Conservation (phyloP, 2,329 filamentous ascomycete genomes). For the Aspergillus niger region DNA sequence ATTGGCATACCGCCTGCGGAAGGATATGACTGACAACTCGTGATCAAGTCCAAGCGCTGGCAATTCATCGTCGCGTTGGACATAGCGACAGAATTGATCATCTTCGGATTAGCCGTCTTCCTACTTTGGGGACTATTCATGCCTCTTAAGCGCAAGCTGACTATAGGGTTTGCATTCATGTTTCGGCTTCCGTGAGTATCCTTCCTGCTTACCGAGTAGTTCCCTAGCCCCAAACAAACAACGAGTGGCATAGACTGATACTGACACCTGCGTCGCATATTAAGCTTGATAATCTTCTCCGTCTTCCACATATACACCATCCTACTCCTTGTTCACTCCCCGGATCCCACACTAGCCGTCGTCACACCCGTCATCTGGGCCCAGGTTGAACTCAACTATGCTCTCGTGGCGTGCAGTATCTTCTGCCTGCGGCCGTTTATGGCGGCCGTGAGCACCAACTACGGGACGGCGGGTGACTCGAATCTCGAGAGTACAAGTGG, state of each 20-base stretch:
- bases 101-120: slow-evolving; percentile 32
- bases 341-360: slow-evolving; percentile 39
- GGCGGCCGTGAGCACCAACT: slow-evolving; percentile 40
- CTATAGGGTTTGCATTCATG: slow-evolving; percentile 37
- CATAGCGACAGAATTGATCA: slow-evolving; percentile 37
- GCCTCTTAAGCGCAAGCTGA: slow-evolving; percentile 34
- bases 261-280: too few species aligned
- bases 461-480: slow-evolving; percentile 37
- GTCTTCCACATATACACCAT: slow-evolving; percentile 40
- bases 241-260: too few species aligned
- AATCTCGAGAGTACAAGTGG: slow-evolving; percentile 28
- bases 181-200: slow-evolving; percentile 41
- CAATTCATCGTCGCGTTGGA: slow-evolving; percentile 39
- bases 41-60: slow-evolving; percentile 33
- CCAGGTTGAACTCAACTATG: slow-evolving; percentile 39
- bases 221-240: background rate
- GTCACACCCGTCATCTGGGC: slow-evolving; percentile 39
- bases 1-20: background rate
- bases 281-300: slow-evolving; percentile 41
- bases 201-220: background rate
- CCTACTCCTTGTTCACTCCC: slow-evolving; percentile 28
- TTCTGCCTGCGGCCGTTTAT: slow-evolving; percentile 42
- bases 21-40: background rate
- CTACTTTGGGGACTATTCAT: slow-evolving; percentile 38
- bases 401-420: slow-evolving; percentile 40